phyloP scores from a whole-genome alignment of 2,329 filamentous ascomycete genomes.

The Xylaria digitata region DNA sequence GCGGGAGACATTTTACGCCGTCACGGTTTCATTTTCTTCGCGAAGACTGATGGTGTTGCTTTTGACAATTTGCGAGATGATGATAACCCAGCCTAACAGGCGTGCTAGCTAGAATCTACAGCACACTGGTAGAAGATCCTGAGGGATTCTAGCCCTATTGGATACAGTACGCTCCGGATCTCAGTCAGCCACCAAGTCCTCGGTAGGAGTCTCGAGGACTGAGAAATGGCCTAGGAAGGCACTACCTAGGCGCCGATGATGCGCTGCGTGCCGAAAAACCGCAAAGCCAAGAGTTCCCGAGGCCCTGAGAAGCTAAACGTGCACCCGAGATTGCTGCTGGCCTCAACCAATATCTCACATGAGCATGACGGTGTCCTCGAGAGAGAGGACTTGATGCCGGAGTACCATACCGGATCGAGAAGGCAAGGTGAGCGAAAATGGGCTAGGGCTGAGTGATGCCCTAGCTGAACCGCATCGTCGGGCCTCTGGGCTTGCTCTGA shows the following conservation, averaged over 20 bases:
- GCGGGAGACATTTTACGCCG: neutral
- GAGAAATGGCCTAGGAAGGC: slow-evolving; percentile 1
- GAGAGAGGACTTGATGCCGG: neutral
- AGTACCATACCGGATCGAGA: slow-evolving; percentile 29
- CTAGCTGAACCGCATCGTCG: slow-evolving; percentile 38
- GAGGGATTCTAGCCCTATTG: slow-evolving; percentile 10
- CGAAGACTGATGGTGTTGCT: neutral
- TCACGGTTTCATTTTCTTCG: neutral
- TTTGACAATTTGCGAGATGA: slow-evolving; percentile 3
- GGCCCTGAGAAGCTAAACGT: slow-evolving; percentile 18
- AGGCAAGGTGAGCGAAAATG: slow-evolving; percentile 27
- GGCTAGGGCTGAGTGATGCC: slow-evolving; percentile 27
- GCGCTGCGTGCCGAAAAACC: neutral
- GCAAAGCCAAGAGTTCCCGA: slow-evolving; percentile 6
- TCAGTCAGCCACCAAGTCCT: slow-evolving; percentile 13
- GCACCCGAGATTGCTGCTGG: slow-evolving; percentile 28
- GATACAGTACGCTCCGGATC: slow-evolving; percentile 12
- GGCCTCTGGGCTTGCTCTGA: slow-evolving; percentile 26
- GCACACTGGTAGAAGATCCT: neutral
- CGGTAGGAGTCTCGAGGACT: slow-evolving; percentile 1
- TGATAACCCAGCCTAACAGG: slow-evolving; percentile 3
- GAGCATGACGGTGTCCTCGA: slow-evolving; percentile 7
- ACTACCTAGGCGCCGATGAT: neutral
- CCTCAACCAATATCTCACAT: slow-evolving; percentile 6
- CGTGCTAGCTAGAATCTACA: slow-evolving; percentile 5